A percentile compares a stretch with the other conserved stretches of the same genome.
phyloP scores from a whole-genome alignment of 2,329 filamentous ascomycete species.

The Gaeumannomyces tritici region DNA sequence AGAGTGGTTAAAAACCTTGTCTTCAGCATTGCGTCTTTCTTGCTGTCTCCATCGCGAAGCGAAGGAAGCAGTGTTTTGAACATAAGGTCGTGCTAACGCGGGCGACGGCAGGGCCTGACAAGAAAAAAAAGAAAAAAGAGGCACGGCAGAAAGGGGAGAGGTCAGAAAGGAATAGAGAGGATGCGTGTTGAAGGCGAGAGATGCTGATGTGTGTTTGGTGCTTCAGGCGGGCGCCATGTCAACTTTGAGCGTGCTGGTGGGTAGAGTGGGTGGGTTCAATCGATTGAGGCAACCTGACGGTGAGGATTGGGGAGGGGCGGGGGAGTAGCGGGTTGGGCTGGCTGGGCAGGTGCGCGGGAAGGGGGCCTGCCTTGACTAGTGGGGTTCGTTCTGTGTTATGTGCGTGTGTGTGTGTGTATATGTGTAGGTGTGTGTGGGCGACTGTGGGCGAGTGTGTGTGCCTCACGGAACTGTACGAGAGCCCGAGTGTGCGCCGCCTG shows the following conservation, averaged over 20 bases:
- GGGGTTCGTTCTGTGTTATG: conserved; percentile 5
- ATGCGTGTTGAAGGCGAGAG: neutral
- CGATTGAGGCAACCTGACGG: neutral
- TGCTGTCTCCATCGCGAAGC: conserved; percentile 15
- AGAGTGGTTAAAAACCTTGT: conserved; percentile 13
- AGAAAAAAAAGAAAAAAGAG: conserved; percentile 3
- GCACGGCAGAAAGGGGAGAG: conserved; percentile 5
- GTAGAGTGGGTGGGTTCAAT: neutral
- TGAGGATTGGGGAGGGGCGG: conserved; percentile 2
- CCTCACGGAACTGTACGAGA: neutral
- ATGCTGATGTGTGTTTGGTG: neutral
- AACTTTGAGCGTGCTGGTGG: conserved; percentile 1
- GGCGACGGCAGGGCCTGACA: neutral
- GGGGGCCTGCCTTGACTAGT: conserved; percentile 1
- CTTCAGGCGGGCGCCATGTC: neutral
- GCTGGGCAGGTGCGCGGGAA: conserved; percentile 1
- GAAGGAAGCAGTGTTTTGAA: conserved; percentile 16
- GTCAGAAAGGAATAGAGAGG: conserved; percentile 7
- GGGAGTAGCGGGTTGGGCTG: neutral
- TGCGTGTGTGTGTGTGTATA: conserved; percentile 5
- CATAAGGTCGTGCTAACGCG: conserved; percentile 10
- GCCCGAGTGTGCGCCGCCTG: too few relatives aligned
- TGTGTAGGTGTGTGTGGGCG: neutral
- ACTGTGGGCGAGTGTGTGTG: conserved; percentile 6
- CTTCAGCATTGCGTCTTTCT: conserved; percentile 15